phyloP scores from a whole-genome alignment of 331 rosid species.

The Malus hybrid region DNA sequence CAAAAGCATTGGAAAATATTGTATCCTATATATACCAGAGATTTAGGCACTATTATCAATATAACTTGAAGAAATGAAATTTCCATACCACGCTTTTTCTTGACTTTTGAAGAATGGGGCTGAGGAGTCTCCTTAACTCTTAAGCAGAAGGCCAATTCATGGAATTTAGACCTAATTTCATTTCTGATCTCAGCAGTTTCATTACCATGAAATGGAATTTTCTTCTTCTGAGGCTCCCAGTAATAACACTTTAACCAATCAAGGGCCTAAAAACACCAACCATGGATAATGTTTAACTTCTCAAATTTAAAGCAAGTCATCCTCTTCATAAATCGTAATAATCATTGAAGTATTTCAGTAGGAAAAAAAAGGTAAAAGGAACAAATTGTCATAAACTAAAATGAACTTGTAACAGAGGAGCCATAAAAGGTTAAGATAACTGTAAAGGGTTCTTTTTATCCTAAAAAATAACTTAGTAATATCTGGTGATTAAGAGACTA shows the following conservation, averaged over 20 bases:
- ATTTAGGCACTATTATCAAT: background rate
- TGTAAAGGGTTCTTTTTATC: background rate
- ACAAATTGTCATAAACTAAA: background rate
- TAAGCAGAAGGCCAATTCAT: conserved; percentile 47
- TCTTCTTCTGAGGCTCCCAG: conserved; percentile 90
- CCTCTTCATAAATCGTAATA: background rate
- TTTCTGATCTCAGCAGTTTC: conserved; percentile 34
- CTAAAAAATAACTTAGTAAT: background rate
- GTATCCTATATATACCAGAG: background rate
- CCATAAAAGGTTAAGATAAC: background rate
- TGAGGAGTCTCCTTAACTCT: conserved; percentile 36
- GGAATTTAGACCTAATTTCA: conserved; percentile 57
- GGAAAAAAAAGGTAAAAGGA: background rate
- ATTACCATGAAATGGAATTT: conserved; percentile 70
- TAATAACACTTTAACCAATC: conserved; percentile 82
- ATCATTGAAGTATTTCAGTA: background rate
- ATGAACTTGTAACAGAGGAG: background rate
- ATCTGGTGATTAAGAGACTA: background rate
- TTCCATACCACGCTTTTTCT: conserved; percentile 52
- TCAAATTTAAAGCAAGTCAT: background rate
- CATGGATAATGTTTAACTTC: background rate
- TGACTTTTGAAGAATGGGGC: conserved; percentile 24
- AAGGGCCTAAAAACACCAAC: conserved; percentile 63
- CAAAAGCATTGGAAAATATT: background rate
- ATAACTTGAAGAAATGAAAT: background rate